These are phyloP conservation scores for Aureobasidium sp. DNA, from an alignment of 2,329 filamentous ascomycete genomes.

Conservation along the genomic window DNA sequence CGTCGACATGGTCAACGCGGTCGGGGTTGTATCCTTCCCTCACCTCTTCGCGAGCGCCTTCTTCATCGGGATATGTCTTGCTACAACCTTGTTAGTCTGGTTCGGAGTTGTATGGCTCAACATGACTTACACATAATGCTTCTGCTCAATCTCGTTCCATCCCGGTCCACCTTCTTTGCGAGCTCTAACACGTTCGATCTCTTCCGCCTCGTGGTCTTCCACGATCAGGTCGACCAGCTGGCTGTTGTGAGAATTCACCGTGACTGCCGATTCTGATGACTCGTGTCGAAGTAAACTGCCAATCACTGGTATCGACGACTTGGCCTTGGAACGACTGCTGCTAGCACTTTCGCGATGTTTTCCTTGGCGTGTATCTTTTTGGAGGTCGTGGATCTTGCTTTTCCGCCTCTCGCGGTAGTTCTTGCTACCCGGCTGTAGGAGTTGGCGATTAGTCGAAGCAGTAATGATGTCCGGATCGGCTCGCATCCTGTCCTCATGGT, in stretches of 20 bases:
- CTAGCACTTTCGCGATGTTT: constrained; percentile 29
- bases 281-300: constrained; percentile 39
- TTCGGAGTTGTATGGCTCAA: too few relatives aligned
- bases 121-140: constrained; percentile 48
- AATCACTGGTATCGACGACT: constrained; percentile 29
- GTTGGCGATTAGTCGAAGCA: constrained; percentile 47
- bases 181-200: constrained; percentile 54
- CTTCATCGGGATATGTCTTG: constrained; percentile 40
- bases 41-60: constrained; percentile 44
- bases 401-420: constrained; percentile 42
- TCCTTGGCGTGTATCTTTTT: constrained; percentile 37
- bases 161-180: constrained; percentile 56
- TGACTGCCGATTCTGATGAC: constrained; percentile 35
- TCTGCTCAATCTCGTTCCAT: constrained; percentile 51
- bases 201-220: constrained; percentile 56
- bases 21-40: constrained; percentile 50
- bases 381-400: constrained; percentile 40
- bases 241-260: constrained; percentile 47
- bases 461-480: constrained; percentile 47
- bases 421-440: constrained; percentile 45
- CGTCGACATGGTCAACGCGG: constrained; percentile 35
- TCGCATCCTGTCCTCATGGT: constrained; percentile 59
- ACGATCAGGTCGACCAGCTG: constrained; percentile 63
- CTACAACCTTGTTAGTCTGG: background rate
- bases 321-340: constrained; percentile 28